These are phyloP conservation scores for Cyanophora paradoxa DNA, from an alignment of 78 protist genomes.

Conservation along the genomic window DNA sequence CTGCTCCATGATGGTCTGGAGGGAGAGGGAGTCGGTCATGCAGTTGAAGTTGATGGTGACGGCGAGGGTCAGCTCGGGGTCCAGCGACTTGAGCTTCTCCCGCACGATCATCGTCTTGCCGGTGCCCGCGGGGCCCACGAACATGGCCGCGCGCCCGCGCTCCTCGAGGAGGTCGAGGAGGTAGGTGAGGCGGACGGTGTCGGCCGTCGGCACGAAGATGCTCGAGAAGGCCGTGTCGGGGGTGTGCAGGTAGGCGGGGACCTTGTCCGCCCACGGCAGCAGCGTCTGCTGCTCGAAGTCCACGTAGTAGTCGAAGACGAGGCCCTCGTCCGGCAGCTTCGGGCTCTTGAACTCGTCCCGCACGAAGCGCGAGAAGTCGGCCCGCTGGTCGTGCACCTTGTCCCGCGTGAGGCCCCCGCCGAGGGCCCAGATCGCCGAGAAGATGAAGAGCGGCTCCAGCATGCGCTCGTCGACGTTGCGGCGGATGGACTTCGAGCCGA, in stretches of 20 bases:
- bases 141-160: conserved; percentile 37
- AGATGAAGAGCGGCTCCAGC: conserved; percentile 36
- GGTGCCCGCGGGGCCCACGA: conserved; percentile 74
- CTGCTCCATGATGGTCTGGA: conserved; percentile 45
- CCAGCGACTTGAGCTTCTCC: conserved; percentile 10
- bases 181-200: conserved; percentile 33
- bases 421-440: conserved; percentile 59
- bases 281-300: background rate
- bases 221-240: conserved; percentile 13
- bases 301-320: conserved; percentile 32
- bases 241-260: conserved; percentile 15
- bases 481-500: background rate
- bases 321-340: conserved; percentile 17
- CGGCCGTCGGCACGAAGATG: conserved; percentile 25
- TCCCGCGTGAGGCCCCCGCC: conserved; percentile 54
- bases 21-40: conserved; percentile 48
- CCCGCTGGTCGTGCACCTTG: conserved; percentile 7
- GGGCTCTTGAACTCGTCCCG: conserved; percentile 5
- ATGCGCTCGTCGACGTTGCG: background rate
- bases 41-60: conserved; percentile 58
- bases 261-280: conserved; percentile 27
- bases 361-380: conserved; percentile 30
- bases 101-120: conserved; percentile 68
- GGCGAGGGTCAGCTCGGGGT: conserved; percentile 10
- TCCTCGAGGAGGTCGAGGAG: conserved; percentile 10